phyloP scores from a whole-genome alignment of 176 grass and related monocot species.

The Ensete glaucum region DNA sequence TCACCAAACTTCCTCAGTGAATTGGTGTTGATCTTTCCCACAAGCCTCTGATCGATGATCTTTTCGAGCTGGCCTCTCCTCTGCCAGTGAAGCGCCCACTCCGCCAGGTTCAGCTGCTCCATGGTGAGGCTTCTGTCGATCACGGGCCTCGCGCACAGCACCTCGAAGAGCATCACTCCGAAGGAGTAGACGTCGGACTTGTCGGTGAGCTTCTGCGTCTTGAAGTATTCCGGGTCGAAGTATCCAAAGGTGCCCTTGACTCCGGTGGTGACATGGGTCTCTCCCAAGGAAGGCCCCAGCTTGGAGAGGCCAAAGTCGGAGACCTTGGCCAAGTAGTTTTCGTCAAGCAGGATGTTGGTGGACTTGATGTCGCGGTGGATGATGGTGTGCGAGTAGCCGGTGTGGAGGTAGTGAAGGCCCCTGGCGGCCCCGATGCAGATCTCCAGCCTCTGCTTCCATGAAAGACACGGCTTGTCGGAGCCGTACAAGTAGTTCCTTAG shows the following conservation, averaged over 20 bases:
- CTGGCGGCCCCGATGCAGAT: constrained; percentile 8
- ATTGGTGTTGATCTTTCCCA: background rate
- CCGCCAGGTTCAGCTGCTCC: constrained; percentile 6
- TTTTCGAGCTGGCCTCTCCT: constrained; percentile 7
- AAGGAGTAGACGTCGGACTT: constrained; percentile 16
- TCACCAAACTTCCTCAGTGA: constrained; percentile 8
- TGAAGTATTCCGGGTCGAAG: constrained; percentile 14
- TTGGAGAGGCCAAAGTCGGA: constrained; percentile 5
- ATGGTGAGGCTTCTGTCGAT: background rate
- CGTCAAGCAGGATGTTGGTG: constrained; percentile 82
- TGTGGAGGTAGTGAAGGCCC: constrained; percentile 7
- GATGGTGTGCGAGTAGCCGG: constrained; percentile 25
- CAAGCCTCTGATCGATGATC: constrained; percentile 6
- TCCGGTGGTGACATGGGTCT: background rate
- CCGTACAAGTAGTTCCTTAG: background rate
- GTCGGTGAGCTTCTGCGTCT: constrained; percentile 8
- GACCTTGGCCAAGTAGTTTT: background rate
- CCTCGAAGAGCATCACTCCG: constrained; percentile 16
- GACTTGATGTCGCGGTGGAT: constrained; percentile 90
- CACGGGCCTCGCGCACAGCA: constrained; percentile 17
- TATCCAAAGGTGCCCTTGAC: constrained; percentile 6
- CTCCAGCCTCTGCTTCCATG: constrained; percentile 2
- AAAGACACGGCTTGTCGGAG: background rate
- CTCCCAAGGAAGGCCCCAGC: background rate
- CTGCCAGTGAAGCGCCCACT: constrained; percentile 13